Base-by-base conservation (phyloP, 768 basidiomycete species). In the Tubosaeta sp. region DNA sequence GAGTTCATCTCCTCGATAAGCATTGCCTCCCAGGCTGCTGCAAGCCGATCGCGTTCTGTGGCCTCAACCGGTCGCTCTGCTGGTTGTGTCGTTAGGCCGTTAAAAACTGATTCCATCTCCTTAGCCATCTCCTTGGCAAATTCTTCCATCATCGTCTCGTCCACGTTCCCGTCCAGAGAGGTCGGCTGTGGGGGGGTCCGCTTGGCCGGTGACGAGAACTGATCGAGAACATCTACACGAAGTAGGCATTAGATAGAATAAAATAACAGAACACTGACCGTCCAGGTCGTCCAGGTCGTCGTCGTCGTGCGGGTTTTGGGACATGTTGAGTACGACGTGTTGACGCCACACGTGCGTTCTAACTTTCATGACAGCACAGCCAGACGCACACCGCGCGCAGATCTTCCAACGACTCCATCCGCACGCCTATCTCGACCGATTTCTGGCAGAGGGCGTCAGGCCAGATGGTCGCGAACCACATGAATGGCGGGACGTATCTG, bases 401-500 rank as follows among this genome's bases (percentile, higher is more conserved):
- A 82, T 86, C 31, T 95, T 95, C 71, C 88, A 92, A 61, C 85
- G 92, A 13, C 78, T 99, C 0, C 93, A 97, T 61, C 95, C 97
- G 2, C 80, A 81, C 31, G 79, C 83, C 5, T 98, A 97, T 66
- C 82, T 98, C 43, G 85, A 91, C 59, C 80, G 88, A 7, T 98
- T 97, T 62, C 71, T 97, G 16, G 74, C 79, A 2, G 85, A 95
- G 63, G 74, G 82, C 8, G 75, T 88, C 51, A 71, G 97, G 49
- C 91, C 94, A 0, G 94, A 97, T 65, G 92, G 92, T 11, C 78
- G 97, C 27, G 74, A 76, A n/a, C 67, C 82, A 7, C 70, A 68
- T 25, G 82, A 72, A 11, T 95, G 86, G 83, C 74, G 95, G 52
- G 83, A 87, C 46, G 77, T 91, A 22, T 83, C 74, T 31, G 74